phyloP scores from a whole-genome alignment of 768 basidiomycete species.

The Leccinum pellstonianum region DNA sequence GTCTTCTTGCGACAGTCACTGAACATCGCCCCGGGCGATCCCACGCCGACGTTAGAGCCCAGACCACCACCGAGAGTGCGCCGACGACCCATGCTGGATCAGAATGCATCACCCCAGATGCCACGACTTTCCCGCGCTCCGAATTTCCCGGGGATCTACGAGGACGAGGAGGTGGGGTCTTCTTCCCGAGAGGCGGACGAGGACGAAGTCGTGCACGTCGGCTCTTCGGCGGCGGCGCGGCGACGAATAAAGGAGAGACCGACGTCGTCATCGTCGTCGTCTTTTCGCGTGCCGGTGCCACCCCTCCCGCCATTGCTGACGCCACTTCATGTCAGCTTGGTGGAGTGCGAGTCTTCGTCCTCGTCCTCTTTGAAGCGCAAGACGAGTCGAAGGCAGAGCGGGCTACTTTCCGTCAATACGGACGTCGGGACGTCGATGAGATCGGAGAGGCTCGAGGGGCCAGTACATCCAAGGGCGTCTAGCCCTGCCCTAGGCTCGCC shows the following conservation, averaged over 20 bases:
- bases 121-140: slow-evolving; percentile 64
- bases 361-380: slow-evolving; percentile 26
- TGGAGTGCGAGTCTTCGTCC: slow-evolving; percentile 31
- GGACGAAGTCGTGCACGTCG: slow-evolving; percentile 38
- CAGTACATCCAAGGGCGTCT: slow-evolving; percentile 51
- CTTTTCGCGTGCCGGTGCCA: slow-evolving; percentile 49
- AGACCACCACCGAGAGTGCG: slow-evolving; percentile 52
- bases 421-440: slow-evolving; percentile 28
- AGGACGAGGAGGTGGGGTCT: slow-evolving; percentile 59
- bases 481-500: slow-evolving; percentile 73
- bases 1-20: slow-evolving; percentile 62
- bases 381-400: slow-evolving; percentile 41
- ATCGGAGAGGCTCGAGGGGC: slow-evolving; percentile 29
- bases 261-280: slow-evolving; percentile 24
- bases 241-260: slow-evolving; percentile 49
- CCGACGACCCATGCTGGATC: slow-evolving; percentile 46
- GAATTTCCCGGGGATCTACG: slow-evolving; percentile 62
- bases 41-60: slow-evolving; percentile 37
- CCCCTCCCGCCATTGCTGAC: slow-evolving; percentile 39
- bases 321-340: slow-evolving; percentile 34
- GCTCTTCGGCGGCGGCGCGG: slow-evolving; percentile 34
- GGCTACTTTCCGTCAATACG: slow-evolving; percentile 49
- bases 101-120: slow-evolving; percentile 45
- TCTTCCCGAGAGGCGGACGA: slow-evolving; percentile 41
- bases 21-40: slow-evolving; percentile 37